Evolutionary conservation across 306 rosid genomes (phyloP), one percentile per base, ranked within the genome.

Genomic region (Medicago ruthenica): DNA sequence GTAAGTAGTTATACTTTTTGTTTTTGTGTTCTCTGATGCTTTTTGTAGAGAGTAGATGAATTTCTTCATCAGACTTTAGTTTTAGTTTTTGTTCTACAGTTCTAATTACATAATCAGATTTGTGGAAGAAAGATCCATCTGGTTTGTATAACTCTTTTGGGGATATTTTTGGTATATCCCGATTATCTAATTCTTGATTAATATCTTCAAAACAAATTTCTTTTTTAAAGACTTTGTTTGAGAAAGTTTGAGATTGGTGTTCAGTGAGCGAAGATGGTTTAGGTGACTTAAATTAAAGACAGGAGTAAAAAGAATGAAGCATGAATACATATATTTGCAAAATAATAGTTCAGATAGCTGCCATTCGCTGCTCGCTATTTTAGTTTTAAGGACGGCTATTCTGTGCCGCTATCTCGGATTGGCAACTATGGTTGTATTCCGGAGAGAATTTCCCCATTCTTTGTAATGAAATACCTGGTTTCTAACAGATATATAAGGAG

Each of bases 401-500:
- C 51, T 6, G 51, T 45, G 55, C 27, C 4, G 31, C 27, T 18
- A 18, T 54, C 12, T 8, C 6, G 31, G 27, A 54, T 9, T 54
- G 14, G 20, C 6, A 54, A 9, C 61, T 54, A 54, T 21, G 27
- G 61, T 9, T 54, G 12, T 54, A 18, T 54, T 18, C 6, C 7
- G 13, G 18, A 20, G 61, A 54, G 13, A 55, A 12, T 24, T 58
- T 58, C 37, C 37, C 37, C 16, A 21, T 58, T 58, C 36, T 58
- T 57, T 57, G 63, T 57, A 21, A 57, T 21, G 21, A 57, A 57
- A 57, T 21, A 55, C 36, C 36, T 22, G 37, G 63, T 58, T 58
- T 22, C 37, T n/a, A 58, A 22, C 36, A 21, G 37, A 21, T 58
- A 55, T 55, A 21, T 58, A 58, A 58, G 64, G 64, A 58, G 64